Conservation (phyloP, 257 asterid species). For the Fraxinus excelsior region DNA sequence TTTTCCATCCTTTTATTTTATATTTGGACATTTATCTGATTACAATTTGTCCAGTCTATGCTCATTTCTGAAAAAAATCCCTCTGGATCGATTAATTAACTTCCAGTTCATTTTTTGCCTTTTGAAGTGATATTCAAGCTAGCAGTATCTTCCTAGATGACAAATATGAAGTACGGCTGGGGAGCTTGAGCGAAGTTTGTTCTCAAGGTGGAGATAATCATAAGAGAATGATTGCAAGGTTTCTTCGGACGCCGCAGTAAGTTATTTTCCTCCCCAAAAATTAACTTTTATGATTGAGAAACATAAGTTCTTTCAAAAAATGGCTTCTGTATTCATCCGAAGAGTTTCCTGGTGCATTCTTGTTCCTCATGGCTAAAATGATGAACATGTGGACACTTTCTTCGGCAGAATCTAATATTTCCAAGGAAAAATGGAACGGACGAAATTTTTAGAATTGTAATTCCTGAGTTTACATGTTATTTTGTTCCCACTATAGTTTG, state of each 20-base stretch:
- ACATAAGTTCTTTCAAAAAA: neutral
- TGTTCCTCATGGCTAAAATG: neutral
- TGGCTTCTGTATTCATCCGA: neutral
- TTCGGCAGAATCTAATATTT: no score
- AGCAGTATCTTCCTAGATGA: constrained; percentile 82
- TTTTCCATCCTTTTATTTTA: no score
- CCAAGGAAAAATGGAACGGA: no score
- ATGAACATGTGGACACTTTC: neutral
- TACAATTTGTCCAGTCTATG: neutral
- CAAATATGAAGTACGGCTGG: constrained; percentile 73
- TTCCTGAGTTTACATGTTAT: no score
- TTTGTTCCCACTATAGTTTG: no score
- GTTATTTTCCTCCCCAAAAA: constrained; percentile 21
- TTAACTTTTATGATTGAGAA: neutral
- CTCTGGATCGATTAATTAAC: neutral
- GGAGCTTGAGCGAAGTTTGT: constrained; percentile 68
- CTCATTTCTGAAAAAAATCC: neutral
- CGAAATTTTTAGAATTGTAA: no score
- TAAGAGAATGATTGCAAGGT: constrained; percentile 47
- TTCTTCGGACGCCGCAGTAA: constrained; percentile 58
- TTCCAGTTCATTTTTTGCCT: constrained; percentile 18
- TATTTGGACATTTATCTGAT: neutral
- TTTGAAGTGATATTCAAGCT: constrained; percentile 73
- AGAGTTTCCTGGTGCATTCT: neutral
- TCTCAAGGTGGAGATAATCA: constrained; percentile 39